Conservation (phyloP, 257 asterid genomes). For the Anisodus acutangulus region DNA sequence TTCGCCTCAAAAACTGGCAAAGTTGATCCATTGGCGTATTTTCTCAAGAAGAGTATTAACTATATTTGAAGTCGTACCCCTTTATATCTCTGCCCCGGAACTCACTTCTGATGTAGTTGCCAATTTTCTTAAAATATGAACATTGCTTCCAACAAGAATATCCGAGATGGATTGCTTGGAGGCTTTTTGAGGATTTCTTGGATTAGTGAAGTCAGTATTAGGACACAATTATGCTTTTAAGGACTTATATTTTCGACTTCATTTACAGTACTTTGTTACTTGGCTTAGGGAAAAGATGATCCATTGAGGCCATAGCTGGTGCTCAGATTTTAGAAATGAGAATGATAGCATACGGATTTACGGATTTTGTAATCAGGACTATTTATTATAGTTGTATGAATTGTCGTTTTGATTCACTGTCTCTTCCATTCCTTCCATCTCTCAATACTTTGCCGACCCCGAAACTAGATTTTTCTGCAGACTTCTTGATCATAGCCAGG, state of each 20-base stretch:
- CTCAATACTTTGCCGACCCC: too few relatives aligned
- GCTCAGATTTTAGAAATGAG: constrained; percentile 1
- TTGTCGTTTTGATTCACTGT: not conserved
- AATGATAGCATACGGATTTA: not conserved
- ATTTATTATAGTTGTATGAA: not conserved
- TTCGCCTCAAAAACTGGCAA: not conserved
- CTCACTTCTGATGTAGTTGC: constrained; percentile 22
- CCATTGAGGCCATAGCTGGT: not conserved
- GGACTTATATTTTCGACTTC: not conserved
- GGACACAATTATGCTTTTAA: not conserved
- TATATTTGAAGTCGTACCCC: not conserved
- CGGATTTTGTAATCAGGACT: not conserved
- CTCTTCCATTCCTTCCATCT: not conserved
- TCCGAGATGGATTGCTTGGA: not conserved
- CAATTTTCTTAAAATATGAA: not conserved
- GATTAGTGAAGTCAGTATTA: not conserved
- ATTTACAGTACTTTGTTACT: not conserved
- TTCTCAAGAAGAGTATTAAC: constrained; percentile 15
- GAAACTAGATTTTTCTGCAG: too few relatives aligned
- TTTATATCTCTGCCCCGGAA: not conserved
- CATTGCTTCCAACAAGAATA: not conserved
- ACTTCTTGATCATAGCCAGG: too few relatives aligned
- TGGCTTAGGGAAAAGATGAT: not conserved
- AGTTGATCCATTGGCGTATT: not conserved
- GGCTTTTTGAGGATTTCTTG: constrained; percentile 3